Evolutionary conservation across 176 grass and related monocot genomes (phyloP).

Genomic region (Phyllostachys edulis): DNA sequence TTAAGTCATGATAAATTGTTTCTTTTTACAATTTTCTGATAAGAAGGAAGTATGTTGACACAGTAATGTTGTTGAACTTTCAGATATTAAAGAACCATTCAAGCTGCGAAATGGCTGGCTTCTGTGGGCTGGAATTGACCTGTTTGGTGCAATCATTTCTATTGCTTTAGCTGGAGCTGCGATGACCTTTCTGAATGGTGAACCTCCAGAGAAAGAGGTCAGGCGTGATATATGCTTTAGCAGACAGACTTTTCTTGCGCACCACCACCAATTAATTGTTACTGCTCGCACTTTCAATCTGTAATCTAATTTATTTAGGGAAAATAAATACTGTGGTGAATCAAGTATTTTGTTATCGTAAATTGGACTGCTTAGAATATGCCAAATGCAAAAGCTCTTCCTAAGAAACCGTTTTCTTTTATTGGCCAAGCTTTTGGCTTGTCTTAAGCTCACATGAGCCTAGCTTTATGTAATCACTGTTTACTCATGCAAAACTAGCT

Average conservation of each 20-base stretch:
- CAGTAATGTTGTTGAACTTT: conserved; percentile 16
- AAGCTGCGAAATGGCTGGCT: conserved; percentile 84
- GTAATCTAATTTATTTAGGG: too few relatives aligned
- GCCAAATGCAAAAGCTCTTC: neutral
- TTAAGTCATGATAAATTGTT: neutral
- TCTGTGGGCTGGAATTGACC: conserved; percentile 79
- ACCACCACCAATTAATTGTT: neutral
- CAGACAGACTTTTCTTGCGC: conserved; percentile 2
- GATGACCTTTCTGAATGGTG: conserved; percentile 70
- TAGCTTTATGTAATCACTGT: neutral
- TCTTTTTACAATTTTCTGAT: neutral
- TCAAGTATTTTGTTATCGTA: too few relatives aligned
- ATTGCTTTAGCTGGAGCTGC: conserved; percentile 71
- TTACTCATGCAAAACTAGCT: neutral
- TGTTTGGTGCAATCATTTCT: conserved; percentile 66
- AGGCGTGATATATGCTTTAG: conserved; percentile 19
- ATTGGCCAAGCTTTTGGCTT: neutral
- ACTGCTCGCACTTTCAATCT: neutral
- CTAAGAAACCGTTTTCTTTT: neutral
- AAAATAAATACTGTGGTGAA: too few relatives aligned
- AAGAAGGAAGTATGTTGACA: neutral
- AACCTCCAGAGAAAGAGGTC: conserved; percentile 85
- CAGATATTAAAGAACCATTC: conserved; percentile 91
- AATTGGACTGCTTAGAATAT: neutral
- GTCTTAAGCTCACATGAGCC: neutral